phyloP scores from a whole-genome alignment of 129 eudicot species.

The Artemisia argyi region DNA sequence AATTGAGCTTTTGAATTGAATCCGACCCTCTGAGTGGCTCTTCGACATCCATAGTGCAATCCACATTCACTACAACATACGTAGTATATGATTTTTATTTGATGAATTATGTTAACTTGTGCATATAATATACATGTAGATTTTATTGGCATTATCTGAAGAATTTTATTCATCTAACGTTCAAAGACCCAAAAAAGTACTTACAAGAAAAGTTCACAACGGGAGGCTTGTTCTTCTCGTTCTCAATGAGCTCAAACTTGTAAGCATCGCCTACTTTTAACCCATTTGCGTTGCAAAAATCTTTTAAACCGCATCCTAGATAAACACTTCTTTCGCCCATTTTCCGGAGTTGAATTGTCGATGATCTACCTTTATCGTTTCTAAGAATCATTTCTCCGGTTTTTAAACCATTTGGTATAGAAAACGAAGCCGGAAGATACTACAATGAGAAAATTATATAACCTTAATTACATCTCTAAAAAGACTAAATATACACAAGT shows the following conservation, averaged over 20 bases:
- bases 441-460: background rate
- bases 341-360: conserved; percentile 16
- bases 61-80: no score
- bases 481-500: no score
- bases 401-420: conserved; percentile 15
- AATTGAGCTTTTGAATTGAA: background rate
- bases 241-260: conserved; percentile 29
- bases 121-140: no score
- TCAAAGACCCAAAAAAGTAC: background rate
- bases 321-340: background rate
- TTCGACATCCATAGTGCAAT: no score
- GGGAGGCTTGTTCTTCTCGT: conserved; percentile 17
- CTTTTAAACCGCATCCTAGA: background rate
- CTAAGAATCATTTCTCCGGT: conserved; percentile 19
- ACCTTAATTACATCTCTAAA: no score
- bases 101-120: no score
- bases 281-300: conserved; percentile 12
- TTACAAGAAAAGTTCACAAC: conserved; percentile 13
- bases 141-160: no score
- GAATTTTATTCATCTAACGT: no score
- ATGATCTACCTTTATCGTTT: conserved; percentile 19
- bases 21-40: no score
- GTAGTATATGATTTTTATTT: no score
- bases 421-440: conserved; percentile 22
- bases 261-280: conserved; percentile 17